Percentiles rank a stretch among this genome's conserved stretches.
phyloP scores from a whole-genome alignment of 495 filamentous ascomycete genomes.

The Mycothermus thermophilus region DNA sequence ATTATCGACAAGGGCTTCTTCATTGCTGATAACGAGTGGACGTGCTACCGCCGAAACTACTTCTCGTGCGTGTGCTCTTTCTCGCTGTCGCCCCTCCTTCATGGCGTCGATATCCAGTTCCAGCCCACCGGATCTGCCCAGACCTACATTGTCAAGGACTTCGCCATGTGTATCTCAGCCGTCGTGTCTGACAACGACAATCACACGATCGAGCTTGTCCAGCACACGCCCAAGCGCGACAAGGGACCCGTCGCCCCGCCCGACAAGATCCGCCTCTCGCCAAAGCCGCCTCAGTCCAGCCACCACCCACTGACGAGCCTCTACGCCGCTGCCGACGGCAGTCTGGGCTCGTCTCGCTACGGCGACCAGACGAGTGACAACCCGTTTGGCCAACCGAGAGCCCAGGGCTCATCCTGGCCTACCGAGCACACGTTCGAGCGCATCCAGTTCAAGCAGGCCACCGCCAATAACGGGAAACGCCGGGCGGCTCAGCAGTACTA shows the following conservation, averaged over 20 bases:
- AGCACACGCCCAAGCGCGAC: constrained; percentile 91
- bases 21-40: constrained; percentile 75
- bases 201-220: constrained; percentile 75
- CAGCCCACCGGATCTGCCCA: constrained; percentile 21
- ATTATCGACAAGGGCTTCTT: constrained; percentile 93
- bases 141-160: constrained; percentile 43
- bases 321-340: constrained; percentile 20
- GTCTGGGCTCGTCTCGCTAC: constrained; percentile 28
- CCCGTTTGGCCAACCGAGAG: constrained; percentile 23
- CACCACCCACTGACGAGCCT: constrained; percentile 27
- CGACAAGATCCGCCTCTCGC: constrained; percentile 53
- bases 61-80: constrained; percentile 81
- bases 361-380: constrained; percentile 10
- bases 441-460: constrained; percentile 93
- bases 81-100: constrained; percentile 41
- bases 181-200: constrained; percentile 65
- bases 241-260: constrained; percentile 76
- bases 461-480: constrained; percentile 90
- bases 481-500: constrained; percentile 89
- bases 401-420: constrained; percentile 27
- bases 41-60: constrained; percentile 91
- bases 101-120: constrained; percentile 27
- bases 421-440: constrained; percentile 69
- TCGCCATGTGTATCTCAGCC: constrained; percentile 79
- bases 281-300: constrained; percentile 43